Conservation (phyloP, 306 rosid species). For the Fragaria vesca region DNA sequence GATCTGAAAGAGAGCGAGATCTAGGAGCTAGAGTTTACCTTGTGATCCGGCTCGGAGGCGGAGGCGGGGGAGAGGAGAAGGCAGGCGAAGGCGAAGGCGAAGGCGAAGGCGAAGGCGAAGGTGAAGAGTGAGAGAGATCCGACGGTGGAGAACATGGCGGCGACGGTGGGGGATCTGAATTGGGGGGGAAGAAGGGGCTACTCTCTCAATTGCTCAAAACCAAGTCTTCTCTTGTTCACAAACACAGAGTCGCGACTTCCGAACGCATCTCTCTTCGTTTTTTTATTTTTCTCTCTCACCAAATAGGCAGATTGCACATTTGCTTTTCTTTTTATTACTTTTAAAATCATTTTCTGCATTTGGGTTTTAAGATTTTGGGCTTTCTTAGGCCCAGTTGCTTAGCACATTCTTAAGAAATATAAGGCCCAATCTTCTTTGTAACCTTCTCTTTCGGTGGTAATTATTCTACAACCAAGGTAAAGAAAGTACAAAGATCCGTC, state of each 20-base stretch:
- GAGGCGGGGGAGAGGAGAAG: slow-evolving; percentile 40
- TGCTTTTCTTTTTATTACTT: background rate
- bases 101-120: slow-evolving; percentile 21
- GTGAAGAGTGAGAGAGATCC: slow-evolving; percentile 46
- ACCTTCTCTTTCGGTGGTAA: too few species aligned
- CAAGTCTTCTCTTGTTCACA: background rate
- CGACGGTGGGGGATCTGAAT: slow-evolving; percentile 46
- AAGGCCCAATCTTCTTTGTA: too few species aligned
- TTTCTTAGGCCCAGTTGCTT: too few species aligned
- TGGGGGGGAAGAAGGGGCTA: slow-evolving; percentile 5
- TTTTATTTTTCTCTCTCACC: background rate
- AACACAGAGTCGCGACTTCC: slow-evolving; percentile 17
- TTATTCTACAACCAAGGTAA: too few species aligned
- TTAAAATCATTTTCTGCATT: background rate
- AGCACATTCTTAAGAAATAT: too few species aligned
- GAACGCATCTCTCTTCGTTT: background rate
- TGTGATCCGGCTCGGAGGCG: slow-evolving; percentile 94
- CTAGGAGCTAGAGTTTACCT: slow-evolving; percentile 46
- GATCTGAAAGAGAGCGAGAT: slow-evolving; percentile 58
- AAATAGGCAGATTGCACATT: background rate
- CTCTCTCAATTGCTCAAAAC: background rate
- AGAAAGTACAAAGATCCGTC: too few species aligned
- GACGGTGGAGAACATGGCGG: slow-evolving; percentile 64
- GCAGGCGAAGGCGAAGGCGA: slow-evolving; percentile 25
- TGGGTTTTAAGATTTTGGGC: background rate